Percentiles rank a stretch among this genome's conserved stretches.
phyloP scores from a whole-genome alignment of 1,284 basidiomycete species.

The Earliella scabrosa region DNA sequence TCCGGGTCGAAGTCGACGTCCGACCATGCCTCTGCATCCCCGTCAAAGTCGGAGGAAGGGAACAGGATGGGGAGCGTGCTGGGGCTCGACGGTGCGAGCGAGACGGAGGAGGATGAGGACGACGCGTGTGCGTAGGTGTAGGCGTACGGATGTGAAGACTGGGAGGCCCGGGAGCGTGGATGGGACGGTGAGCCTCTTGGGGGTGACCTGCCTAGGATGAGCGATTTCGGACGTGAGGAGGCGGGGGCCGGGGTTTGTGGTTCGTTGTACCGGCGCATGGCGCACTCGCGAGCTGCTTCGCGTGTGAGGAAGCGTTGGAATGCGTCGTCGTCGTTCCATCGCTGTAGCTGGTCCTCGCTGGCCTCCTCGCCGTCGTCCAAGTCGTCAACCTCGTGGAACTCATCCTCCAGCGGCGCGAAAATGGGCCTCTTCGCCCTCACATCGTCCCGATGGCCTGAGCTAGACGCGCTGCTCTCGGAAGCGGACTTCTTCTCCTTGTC shows the following conservation, averaged over 20 bases:
- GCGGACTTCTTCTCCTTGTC: neutral
- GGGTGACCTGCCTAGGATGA: neutral
- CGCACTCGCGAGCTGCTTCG: constrained; percentile 29
- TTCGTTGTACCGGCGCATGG: constrained; percentile 13
- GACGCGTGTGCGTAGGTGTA: constrained; percentile 1
- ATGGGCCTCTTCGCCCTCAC: neutral
- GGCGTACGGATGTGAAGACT: neutral
- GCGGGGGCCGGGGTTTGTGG: constrained; percentile 4
- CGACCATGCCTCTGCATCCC: constrained; percentile 12
- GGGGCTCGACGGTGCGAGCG: constrained; percentile 19
- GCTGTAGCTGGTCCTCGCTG: constrained; percentile 21
- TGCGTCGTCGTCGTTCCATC: constrained; percentile 35
- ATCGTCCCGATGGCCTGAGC: too few relatives aligned
- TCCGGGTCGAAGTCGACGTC: constrained; percentile 11
- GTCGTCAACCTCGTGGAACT: constrained; percentile 22
- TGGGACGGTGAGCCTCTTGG: neutral
- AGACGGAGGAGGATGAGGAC: neutral
- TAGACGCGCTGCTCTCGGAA: too few relatives aligned
- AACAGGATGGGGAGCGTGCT: constrained; percentile 20
- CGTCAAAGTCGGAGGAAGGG: constrained; percentile 19
- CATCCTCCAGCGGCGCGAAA: constrained; percentile 1
- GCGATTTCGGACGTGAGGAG: neutral
- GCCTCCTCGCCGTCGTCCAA: constrained; percentile 20
- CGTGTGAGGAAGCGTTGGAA: constrained; percentile 35
- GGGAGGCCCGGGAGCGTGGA: neutral